phyloP scores from a whole-genome alignment of 164 flowering plant species.

The Magnolia kwangsiensis region DNA sequence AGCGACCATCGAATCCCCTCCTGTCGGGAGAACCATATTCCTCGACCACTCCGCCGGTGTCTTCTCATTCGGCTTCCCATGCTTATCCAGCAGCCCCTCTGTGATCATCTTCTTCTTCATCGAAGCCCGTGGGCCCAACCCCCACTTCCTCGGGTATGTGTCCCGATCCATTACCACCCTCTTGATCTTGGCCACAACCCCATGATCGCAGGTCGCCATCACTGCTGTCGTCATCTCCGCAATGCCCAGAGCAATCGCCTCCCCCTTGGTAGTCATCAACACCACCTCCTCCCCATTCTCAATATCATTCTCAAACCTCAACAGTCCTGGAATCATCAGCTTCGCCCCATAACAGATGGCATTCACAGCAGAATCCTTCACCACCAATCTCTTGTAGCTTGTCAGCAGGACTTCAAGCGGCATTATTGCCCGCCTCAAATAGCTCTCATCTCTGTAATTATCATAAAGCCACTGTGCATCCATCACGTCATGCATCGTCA shows the following conservation, averaged over 20 bases:
- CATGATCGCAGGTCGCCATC: slow-evolving; percentile 84
- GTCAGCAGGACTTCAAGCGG: slow-evolving; percentile 68
- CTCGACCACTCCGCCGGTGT: slow-evolving; percentile 74
- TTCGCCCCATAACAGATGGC: slow-evolving; percentile 85
- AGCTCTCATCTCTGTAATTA: slow-evolving; percentile 58
- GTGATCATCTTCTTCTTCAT: slow-evolving; percentile 73
- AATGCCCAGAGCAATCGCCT: slow-evolving; percentile 74
- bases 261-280: slow-evolving; percentile 78
- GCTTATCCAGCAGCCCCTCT: slow-evolving; percentile 63
- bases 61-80: slow-evolving; percentile 68
- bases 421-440: slow-evolving; percentile 66
- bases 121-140: slow-evolving; percentile 73
- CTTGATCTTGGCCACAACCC: slow-evolving; percentile 76
- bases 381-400: slow-evolving; percentile 74
- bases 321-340: slow-evolving; percentile 74
- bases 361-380: slow-evolving; percentile 83
- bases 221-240: slow-evolving; percentile 86
- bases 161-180: slow-evolving; percentile 88
- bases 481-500: slow-evolving; percentile 78
- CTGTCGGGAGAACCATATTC: slow-evolving; percentile 59
- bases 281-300: slow-evolving; percentile 75
- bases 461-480: slow-evolving; percentile 77
- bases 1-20: slow-evolving; percentile 64
- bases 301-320: slow-evolving; percentile 77
- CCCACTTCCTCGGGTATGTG: slow-evolving; percentile 84